Base-by-base conservation (phyloP, 441 rosid genomes). In the Brassica balearica region DNA sequence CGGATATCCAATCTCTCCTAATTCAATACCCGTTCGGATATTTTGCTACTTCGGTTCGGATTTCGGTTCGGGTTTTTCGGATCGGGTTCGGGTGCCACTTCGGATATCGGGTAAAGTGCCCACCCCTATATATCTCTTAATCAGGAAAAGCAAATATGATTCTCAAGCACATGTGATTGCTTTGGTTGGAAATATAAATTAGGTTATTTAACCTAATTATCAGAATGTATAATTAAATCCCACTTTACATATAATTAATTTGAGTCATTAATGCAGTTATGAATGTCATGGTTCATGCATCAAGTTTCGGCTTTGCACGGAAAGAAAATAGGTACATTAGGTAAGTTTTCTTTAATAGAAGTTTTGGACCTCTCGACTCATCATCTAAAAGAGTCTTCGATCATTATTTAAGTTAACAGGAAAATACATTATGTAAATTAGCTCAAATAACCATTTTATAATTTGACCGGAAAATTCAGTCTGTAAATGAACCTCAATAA, bases 241-340 rank as follows among this genome's bases (percentile, higher is more conserved):
- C 71, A 64, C 76, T 71, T 71, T 65, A 71, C 71, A 65, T 71
- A 23, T 23, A 23, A 23, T 65, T 61, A 4, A 59, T 41, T 65
- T 9, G 36, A 65, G 38, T 29, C 68, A 43, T 56, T 65, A 70
- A 65, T 65, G 60, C 20, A 71, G 27, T 38, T 71, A 65, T 65
- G 66, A 12, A 70, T 56, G 67, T 71, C 75, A 8, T 65, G 72
- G 72, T 77, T 71, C 68, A 71, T 71, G 81, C 72, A 77, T 77
- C 72, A 34, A 71, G 32, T 59, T 71, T 43, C 66, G 76, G 71
- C 53, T 56, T 53, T 53, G 20, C 58, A 53, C 58, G 58, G 19
- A 53, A 53, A 55, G 58, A 27, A 38, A 25, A 38, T 55, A 29
- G 5, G 38, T 68, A 56, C 58, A 53, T 15, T 53, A 14, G 8